These are phyloP conservation scores for Podila verticillata DNA, from an alignment of 192 early-diverging fungal genomes.

Conservation along the genomic window DNA sequence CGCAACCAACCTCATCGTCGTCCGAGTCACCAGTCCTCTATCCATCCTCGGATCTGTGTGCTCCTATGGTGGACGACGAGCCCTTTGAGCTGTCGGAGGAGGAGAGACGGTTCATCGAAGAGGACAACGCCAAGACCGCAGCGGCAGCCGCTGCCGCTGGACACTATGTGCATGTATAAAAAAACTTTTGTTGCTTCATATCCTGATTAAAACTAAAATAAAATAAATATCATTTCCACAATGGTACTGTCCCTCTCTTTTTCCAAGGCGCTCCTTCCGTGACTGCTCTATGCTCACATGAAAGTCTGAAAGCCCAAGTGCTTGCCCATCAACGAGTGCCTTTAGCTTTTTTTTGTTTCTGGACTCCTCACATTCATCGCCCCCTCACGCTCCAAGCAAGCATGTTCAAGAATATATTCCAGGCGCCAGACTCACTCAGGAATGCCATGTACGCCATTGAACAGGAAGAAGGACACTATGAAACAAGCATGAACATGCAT, in stretches of 20 bases:
- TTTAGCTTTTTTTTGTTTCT: not conserved
- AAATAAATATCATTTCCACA: not conserved
- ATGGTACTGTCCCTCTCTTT: not conserved
- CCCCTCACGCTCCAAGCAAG: not conserved
- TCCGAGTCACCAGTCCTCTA: conserved; percentile 29
- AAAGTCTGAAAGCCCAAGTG: too few species aligned
- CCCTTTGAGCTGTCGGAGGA: conserved; percentile 48
- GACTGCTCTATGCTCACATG: too few species aligned
- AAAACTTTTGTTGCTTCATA: not conserved
- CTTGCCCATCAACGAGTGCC: too few species aligned
- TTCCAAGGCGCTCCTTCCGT: too few species aligned
- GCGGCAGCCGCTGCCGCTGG: conserved; percentile 16
- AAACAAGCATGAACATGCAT: not conserved
- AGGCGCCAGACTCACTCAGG: conserved; percentile 30
- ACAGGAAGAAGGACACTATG: too few species aligned
- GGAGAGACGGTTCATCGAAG: conserved; percentile 47
- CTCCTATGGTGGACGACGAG: conserved; percentile 7
- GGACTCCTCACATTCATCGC: not conserved
- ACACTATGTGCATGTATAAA: conserved; percentile 15
- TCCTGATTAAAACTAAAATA: not conserved
- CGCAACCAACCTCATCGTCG: conserved; percentile 2
- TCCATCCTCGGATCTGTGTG: conserved; percentile 21
- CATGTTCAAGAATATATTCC: conserved; percentile 53
- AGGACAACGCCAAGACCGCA: conserved; percentile 35
- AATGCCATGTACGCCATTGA: conserved; percentile 31